A percentile compares a stretch with the other conserved stretches of the same genome.
Evolutionary conservation across 345 rosid genomes (phyloP).

Genomic region (Lepidium sativum): DNA sequence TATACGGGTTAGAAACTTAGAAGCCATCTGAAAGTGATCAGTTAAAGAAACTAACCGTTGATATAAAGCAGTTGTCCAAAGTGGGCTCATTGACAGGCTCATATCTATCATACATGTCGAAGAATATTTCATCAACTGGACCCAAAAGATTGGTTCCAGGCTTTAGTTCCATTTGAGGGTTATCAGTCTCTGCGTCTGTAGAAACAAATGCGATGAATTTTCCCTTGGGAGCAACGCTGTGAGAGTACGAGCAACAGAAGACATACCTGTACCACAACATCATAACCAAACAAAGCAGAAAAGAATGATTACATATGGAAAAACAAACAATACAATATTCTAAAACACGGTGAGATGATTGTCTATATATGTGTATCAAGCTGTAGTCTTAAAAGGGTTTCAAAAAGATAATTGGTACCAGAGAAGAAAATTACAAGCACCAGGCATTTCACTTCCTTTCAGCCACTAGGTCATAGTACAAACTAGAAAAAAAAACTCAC

Average conservation of each 20-base stretch:
- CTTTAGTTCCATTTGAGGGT: conserved; percentile 74
- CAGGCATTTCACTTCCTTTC: background rate
- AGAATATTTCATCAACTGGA: conserved; percentile 71
- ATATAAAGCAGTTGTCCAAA: conserved; percentile 73
- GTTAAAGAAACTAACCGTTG: conserved; percentile 36
- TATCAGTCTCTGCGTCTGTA: conserved; percentile 83
- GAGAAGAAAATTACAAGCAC: background rate
- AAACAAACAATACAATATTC: background rate
- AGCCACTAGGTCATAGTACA: background rate
- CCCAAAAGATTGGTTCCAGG: conserved; percentile 78
- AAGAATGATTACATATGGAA: background rate
- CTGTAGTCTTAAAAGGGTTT: background rate
- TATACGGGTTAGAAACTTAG: background rate
- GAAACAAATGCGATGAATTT: conserved; percentile 89
- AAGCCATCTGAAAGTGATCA: background rate
- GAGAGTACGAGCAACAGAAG: conserved; percentile 91
- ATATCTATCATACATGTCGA: conserved; percentile 73
- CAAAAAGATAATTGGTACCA: background rate
- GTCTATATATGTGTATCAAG: background rate
- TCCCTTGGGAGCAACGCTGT: conserved; percentile 88
- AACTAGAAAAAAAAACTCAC: conserved; percentile 27
- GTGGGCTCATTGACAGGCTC: conserved; percentile 44
- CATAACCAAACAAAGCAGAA: background rate
- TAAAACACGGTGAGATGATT: background rate
- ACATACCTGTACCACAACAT: conserved; percentile 55